Conservation (phyloP, 176 grass and related monocot genomes). For the Carex littledalei region DNA sequence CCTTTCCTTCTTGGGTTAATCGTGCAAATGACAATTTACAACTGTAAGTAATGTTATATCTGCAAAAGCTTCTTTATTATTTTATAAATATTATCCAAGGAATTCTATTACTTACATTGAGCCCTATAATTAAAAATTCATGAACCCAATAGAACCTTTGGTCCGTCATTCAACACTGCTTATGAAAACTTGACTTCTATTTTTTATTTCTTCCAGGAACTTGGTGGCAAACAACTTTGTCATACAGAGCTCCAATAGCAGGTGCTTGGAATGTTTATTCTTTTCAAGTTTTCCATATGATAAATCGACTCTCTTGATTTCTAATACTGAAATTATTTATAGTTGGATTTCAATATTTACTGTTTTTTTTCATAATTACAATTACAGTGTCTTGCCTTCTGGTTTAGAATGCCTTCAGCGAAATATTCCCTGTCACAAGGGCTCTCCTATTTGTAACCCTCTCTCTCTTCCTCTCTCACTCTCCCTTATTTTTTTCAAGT, state of each 20-base stretch:
- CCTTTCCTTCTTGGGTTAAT: constrained; percentile 70
- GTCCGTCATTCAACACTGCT: background rate
- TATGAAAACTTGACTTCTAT: background rate
- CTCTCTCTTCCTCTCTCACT: background rate
- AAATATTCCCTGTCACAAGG: constrained; percentile 47
- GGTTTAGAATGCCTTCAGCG: constrained; percentile 53
- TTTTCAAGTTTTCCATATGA: background rate
- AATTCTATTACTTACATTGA: background rate
- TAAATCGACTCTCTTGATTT: background rate
- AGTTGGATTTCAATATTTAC: background rate
- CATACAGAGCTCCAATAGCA: constrained; percentile 49
- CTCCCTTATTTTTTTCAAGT: background rate
- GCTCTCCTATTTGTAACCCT: constrained; percentile 49
- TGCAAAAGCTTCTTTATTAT: background rate
- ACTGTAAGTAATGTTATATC: constrained; percentile 44
- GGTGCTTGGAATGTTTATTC: constrained; percentile 28
- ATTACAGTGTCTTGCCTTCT: constrained; percentile 47
- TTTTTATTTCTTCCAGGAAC: constrained; percentile 47
- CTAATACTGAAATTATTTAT: background rate
- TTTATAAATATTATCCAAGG: background rate
- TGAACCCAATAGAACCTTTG: background rate
- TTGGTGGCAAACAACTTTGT: constrained; percentile 78
- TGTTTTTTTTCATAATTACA: background rate
- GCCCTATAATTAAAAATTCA: constrained; percentile 14
- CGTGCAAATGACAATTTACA: constrained; percentile 33